Conservation (phyloP, 2,329 filamentous ascomycete genomes). For the Escovopsis sp. region DNA sequence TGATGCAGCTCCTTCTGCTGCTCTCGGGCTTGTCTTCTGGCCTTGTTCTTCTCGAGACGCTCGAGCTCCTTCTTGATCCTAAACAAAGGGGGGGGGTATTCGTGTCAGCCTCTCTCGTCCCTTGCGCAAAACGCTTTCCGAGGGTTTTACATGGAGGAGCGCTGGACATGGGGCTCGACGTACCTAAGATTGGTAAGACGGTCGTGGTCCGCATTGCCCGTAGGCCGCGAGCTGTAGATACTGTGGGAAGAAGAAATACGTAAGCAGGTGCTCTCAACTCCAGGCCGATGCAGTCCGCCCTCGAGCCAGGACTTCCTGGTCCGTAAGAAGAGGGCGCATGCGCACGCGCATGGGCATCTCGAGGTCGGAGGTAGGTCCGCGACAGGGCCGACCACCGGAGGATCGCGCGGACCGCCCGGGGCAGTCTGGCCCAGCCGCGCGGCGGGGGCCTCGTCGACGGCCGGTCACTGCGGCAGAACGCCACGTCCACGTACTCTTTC, state of each 20-base stretch:
- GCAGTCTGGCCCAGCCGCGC: slow-evolving; percentile 8
- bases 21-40: slow-evolving; percentile 77
- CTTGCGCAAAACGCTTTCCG: too few relatives aligned
- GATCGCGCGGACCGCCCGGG: slow-evolving; percentile 8
- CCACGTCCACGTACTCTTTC: slow-evolving; percentile 46
- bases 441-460: slow-evolving; percentile 4
- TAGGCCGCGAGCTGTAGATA: slow-evolving; percentile 34
- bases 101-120: too few relatives aligned
- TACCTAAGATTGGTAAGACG: slow-evolving; percentile 31
- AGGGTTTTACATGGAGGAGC: too few relatives aligned
- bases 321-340: slow-evolving; percentile 8
- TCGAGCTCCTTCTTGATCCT: slow-evolving; percentile 51
- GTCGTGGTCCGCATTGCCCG: slow-evolving; percentile 36
- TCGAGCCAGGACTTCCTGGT: slow-evolving; percentile 15
- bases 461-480: slow-evolving; percentile 3
- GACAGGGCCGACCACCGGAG: slow-evolving; percentile 10
- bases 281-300: slow-evolving; percentile 18
- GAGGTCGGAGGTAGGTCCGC: slow-evolving; percentile 4
- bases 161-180: slow-evolving; percentile 2
- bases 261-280: slow-evolving; percentile 24
- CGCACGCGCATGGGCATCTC: neutral
- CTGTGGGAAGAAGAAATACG: slow-evolving; percentile 23
- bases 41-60: slow-evolving; percentile 80
- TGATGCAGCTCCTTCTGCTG: slow-evolving; percentile 62
- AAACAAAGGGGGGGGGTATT: neutral